Evolutionary conservation across 2,329 filamentous ascomycete species (phyloP).

Genomic region (Aspergillus caelatus): DNA sequence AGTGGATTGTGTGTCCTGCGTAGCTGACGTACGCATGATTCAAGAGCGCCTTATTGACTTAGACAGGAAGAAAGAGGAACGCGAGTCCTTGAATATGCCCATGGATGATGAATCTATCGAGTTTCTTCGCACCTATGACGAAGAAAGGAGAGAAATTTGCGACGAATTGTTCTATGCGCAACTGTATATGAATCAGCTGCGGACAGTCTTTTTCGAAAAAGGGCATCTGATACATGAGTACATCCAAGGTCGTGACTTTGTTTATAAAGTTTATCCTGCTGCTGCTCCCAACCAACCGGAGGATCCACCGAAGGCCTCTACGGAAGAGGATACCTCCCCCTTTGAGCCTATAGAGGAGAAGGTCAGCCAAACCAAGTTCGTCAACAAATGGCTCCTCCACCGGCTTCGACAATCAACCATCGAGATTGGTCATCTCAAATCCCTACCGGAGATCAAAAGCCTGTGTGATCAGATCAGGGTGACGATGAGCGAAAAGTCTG

Average conservation of each 20-base stretch:
- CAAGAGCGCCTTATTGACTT: constrained; percentile 26
- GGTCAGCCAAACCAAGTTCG: constrained; percentile 24
- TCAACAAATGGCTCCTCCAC: constrained; percentile 37
- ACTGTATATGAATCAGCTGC: constrained; percentile 20
- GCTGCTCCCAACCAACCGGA: constrained; percentile 3
- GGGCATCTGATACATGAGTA: constrained; percentile 14
- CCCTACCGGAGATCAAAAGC: constrained; percentile 21
- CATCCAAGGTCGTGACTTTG: neutral
- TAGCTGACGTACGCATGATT: constrained; percentile 27
- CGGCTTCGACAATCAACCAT: constrained; percentile 33
- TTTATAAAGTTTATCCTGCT: neutral
- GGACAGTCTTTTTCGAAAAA: constrained; percentile 23
- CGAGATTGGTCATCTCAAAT: constrained; percentile 28
- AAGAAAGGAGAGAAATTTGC: constrained; percentile 22
- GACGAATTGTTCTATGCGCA: constrained; percentile 24
- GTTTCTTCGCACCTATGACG: constrained; percentile 28
- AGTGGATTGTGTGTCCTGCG: constrained; percentile 23
- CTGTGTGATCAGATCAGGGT: constrained; percentile 18
- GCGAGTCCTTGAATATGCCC: constrained; percentile 12
- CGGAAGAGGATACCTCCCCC: constrained; percentile 22
- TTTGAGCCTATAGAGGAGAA: constrained; percentile 18
- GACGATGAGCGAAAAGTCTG: constrained; percentile 25
- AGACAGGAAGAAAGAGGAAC: constrained; percentile 18
- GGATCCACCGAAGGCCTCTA: constrained; percentile 25
- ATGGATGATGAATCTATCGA: constrained; percentile 27